phyloP scores from a whole-genome alignment of 192 early-diverging fungal genomes.

The Podila verticillata region DNA sequence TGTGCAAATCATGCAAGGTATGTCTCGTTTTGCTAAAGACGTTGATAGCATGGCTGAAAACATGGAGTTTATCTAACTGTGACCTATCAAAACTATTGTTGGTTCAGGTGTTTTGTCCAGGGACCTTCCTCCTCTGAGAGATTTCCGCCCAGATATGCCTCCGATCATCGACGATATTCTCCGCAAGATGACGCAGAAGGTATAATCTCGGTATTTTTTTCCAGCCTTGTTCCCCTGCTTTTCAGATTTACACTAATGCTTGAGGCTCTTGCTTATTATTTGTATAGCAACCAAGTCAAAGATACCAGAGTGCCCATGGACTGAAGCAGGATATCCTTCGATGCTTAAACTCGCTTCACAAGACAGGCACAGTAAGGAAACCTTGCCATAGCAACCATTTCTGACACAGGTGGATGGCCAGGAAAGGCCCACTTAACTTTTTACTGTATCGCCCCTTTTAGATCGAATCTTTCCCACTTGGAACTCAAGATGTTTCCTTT shows the following conservation, averaged over 20 bases:
- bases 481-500: conserved; percentile 31
- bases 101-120: conserved; percentile 29
- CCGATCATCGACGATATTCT: conserved; percentile 40
- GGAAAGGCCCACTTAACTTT: neutral
- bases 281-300: conserved; percentile 42
- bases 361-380: conserved; percentile 28
- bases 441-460: neutral
- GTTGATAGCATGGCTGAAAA: no score
- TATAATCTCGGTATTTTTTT: neutral
- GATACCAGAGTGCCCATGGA: conserved; percentile 43
- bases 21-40: neutral
- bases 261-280: neutral
- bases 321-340: conserved; percentile 46
- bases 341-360: conserved; percentile 20
- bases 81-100: neutral
- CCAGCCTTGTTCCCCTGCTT: neutral
- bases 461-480: conserved; percentile 35
- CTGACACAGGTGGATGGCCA: no score
- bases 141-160: conserved; percentile 43
- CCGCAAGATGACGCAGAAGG: conserved; percentile 48
- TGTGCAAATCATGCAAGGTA: conserved; percentile 49
- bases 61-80: neutral
- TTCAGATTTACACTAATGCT: neutral
- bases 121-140: conserved; percentile 25
- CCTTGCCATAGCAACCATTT: neutral